Evolutionary conservation across 805 yeast genomes (phyloP).

Genomic region (Ogataea zsoltii): DNA sequence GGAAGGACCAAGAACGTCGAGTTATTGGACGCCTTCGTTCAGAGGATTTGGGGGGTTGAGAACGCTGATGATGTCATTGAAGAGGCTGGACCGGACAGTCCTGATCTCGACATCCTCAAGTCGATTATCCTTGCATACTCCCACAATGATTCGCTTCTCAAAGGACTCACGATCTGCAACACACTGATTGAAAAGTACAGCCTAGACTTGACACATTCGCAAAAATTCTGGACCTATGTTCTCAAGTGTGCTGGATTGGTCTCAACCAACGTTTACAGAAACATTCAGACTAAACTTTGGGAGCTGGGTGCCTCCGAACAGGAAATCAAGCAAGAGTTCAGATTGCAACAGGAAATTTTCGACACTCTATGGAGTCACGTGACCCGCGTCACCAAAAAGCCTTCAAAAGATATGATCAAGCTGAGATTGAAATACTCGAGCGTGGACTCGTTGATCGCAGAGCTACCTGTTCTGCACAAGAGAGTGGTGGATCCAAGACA

Average conservation of each 20-base stretch:
- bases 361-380: conserved; percentile 29
- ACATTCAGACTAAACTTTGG: conserved; percentile 21
- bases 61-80: conserved; percentile 4
- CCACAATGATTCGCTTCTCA: conserved; percentile 29
- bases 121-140: conserved; percentile 33
- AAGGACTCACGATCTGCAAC: conserved; percentile 30
- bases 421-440: conserved; percentile 25
- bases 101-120: conserved; percentile 26
- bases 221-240: conserved; percentile 29
- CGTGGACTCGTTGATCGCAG: conserved; percentile 23
- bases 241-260: conserved; percentile 28
- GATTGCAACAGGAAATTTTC: conserved; percentile 23
- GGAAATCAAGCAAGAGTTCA: conserved; percentile 11
- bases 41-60: conserved; percentile 30
- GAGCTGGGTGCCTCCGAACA: conserved; percentile 13
- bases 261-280: conserved; percentile 22
- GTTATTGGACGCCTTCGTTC: conserved; percentile 26
- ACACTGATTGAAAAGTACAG: conserved; percentile 26
- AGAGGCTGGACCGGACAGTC: conserved; percentile 20
- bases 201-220: conserved; percentile 20
- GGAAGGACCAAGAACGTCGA: conserved; percentile 31
- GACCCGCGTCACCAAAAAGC: conserved; percentile 11
- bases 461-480: conserved; percentile 24
- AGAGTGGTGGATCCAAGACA: conserved; percentile 9
- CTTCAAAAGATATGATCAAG: conserved; percentile 25